A percentile compares a stretch with the other conserved stretches of the same genome.
phyloP scores from a whole-genome alignment of 345 rosid genomes.

The Aurinia saxatilis region DNA sequence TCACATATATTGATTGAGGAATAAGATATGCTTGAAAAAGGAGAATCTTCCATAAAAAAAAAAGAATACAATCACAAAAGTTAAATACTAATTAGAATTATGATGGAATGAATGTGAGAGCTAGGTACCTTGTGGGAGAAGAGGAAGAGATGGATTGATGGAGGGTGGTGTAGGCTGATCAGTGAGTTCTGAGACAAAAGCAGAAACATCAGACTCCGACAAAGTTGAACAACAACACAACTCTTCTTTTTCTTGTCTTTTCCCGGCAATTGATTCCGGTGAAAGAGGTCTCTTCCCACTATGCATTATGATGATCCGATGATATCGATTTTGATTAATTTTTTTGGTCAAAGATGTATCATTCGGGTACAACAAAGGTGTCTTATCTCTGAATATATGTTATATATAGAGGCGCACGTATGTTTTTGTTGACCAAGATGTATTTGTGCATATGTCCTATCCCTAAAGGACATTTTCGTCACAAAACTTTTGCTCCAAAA shows the following conservation, averaged over 20 bases:
- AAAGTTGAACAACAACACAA: slow-evolving; percentile 17
- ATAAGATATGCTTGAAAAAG: background rate
- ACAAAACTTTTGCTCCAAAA: background rate
- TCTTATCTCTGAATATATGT: background rate
- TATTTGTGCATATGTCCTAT: background rate
- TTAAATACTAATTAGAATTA: background rate
- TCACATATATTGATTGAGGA: background rate
- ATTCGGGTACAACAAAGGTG: slow-evolving; percentile 15
- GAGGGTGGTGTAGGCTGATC: slow-evolving; percentile 6
- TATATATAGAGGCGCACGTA: slow-evolving; percentile 25
- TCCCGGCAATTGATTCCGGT: slow-evolving; percentile 21
- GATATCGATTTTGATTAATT: background rate
- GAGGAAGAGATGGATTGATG: slow-evolving; percentile 6
- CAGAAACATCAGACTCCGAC: slow-evolving; percentile 28
- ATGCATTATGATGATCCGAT: slow-evolving; percentile 25
- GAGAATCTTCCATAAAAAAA: background rate
- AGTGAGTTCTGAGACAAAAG: slow-evolving; percentile 27
- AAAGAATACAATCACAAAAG: background rate
- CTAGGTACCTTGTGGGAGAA: slow-evolving; percentile 6
- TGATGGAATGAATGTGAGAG: background rate
- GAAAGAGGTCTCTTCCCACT: slow-evolving; percentile 27
- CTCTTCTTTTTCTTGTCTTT: slow-evolving; percentile 14
- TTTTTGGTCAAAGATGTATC: slow-evolving; percentile 20
- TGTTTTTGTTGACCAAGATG: slow-evolving; percentile 23
- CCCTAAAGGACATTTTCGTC: background rate